These are phyloP conservation scores for Beauveria brongniartii DNA, from an alignment of 2,329 filamentous ascomycete genomes.

Conservation along the genomic window DNA sequence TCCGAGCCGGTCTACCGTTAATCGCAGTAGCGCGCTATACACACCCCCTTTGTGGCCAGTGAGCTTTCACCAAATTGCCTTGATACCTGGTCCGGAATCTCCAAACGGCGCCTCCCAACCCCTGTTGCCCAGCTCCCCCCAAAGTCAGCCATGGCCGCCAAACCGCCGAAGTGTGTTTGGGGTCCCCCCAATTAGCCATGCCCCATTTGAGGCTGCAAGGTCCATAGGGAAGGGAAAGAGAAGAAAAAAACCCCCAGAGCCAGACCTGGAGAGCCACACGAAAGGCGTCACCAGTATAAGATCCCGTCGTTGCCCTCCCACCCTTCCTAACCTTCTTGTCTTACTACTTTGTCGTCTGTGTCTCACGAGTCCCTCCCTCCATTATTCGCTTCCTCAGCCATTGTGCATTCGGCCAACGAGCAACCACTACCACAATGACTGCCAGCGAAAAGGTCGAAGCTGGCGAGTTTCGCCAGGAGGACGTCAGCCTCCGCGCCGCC, in stretches of 20 bases:
- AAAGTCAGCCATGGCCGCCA: slow-evolving; percentile 10
- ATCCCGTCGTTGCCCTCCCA: not conserved
- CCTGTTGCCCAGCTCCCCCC: slow-evolving; percentile 1
- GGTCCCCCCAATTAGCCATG: not conserved
- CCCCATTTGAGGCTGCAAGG: not conserved
- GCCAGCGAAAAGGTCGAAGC: not conserved
- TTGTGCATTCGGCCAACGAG: not conserved
- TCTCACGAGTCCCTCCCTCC: slow-evolving; percentile 1
- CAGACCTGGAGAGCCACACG: not conserved
- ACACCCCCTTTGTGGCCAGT: not conserved
- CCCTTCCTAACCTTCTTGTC: not conserved
- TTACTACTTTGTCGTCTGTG: slow-evolving; percentile 5
- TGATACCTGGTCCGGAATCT: slow-evolving; percentile 6
- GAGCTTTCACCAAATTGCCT: not conserved
- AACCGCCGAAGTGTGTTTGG: slow-evolving; percentile 11
- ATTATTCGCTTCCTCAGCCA: not conserved
- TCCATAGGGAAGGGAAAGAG: not conserved
- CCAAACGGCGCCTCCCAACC: slow-evolving; percentile 3
- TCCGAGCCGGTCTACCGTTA: not conserved
- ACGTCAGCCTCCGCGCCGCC: slow-evolving; percentile 32
- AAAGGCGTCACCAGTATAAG: slow-evolving; percentile 2
- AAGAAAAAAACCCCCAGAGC: not conserved
- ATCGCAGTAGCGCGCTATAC: not conserved
- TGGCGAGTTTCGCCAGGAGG: slow-evolving; percentile 11
- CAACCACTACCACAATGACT: slow-evolving; percentile 1